Base-by-base conservation (phyloP, 2,329 filamentous ascomycete genomes). In the Fusarium gaditjirri region DNA sequence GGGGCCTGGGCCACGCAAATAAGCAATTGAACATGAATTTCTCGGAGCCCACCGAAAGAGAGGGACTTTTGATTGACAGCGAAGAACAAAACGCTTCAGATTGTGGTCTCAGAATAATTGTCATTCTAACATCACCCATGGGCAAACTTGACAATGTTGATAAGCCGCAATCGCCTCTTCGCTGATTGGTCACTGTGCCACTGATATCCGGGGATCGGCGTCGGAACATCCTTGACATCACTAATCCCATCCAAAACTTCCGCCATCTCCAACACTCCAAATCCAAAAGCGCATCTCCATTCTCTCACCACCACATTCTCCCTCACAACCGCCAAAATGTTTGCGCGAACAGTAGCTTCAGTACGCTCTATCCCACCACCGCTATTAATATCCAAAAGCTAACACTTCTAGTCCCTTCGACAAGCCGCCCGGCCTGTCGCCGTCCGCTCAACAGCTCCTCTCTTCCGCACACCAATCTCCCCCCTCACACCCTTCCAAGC, bases 401-500 rank as follows among this genome's bases (percentile, higher is more conserved):
- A 52, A 77, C 54, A 12, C 17, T 5, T 33, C 31, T 39, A 84
- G 82, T 80, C 75, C 70, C 76, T 81, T 55, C 79, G 82, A 75
- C 81, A 82, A 74, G 79, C 81, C 61, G 78, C 78, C 55, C 80
- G 82, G 44, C 81, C 82, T 55, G 77, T 77, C 36, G 75, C 77
- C 55, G 61, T 76, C 68, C 76, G 74, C 58, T 68, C 76, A 60
- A 70, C 72, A 65, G 56, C 68, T 65, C 66, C 68, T 46, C 60
- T 70, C 67, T 73, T 78, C 73, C 74, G 76, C 65, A 62, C 73
- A 23, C 76, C 76, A 57, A 67, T 75, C 57, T 47, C 75, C 23
- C 74, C 68, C 44, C 68, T 78, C 46, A 74, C 77, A 47, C 78
- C 79, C 52, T 76, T 82, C 77, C 86, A 86, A 70, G 83, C 87